These are phyloP conservation scores for Elsinoe batatas DNA, from an alignment of 2,329 filamentous ascomycete species.

Conservation along the genomic window DNA sequence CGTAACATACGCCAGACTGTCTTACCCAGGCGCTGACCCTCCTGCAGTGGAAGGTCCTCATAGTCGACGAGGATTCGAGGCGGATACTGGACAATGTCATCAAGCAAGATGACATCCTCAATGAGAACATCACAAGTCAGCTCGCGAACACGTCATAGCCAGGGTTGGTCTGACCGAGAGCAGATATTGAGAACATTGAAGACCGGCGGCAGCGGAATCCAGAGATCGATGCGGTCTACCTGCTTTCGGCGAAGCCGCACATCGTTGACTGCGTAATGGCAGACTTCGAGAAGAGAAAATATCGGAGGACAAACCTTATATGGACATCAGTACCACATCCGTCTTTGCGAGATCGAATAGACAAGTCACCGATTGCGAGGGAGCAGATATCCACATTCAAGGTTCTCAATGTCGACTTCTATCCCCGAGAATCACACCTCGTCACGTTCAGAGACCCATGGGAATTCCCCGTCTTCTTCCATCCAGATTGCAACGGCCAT, in stretches of 20 bases:
- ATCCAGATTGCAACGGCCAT: conserved; percentile 77
- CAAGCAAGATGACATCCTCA: conserved; percentile 94
- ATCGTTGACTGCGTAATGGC: conserved; percentile 90
- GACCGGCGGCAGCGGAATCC: conserved; percentile 70
- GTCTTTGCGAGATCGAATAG: conserved; percentile 61
- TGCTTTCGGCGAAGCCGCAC: conserved; percentile 75
- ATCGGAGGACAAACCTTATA: conserved; percentile 67
- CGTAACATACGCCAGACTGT: conserved; percentile 18
- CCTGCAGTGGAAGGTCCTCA: conserved; percentile 85
- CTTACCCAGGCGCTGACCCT: conserved; percentile 12
- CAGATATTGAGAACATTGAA: conserved; percentile 93
- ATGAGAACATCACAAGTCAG: conserved; percentile 90
- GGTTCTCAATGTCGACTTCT: conserved; percentile 79
- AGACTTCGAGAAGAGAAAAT: conserved; percentile 77
- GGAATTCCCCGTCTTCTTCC: conserved; percentile 89
- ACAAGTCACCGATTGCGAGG: conserved; percentile 57
- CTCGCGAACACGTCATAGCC: conserved; percentile 7
- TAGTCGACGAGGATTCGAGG: conserved; percentile 74
- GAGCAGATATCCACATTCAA: conserved; percentile 71
- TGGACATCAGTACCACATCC: conserved; percentile 75
- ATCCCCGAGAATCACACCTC: conserved; percentile 80
- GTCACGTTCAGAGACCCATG: conserved; percentile 88
- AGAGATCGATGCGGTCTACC: conserved; percentile 89
- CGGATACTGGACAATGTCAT: conserved; percentile 84
- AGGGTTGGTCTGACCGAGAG: conserved; percentile 19